Evolutionary conservation across 2,329 filamentous ascomycete species (phyloP).

Genomic region (Scedosporium minutisporum): DNA sequence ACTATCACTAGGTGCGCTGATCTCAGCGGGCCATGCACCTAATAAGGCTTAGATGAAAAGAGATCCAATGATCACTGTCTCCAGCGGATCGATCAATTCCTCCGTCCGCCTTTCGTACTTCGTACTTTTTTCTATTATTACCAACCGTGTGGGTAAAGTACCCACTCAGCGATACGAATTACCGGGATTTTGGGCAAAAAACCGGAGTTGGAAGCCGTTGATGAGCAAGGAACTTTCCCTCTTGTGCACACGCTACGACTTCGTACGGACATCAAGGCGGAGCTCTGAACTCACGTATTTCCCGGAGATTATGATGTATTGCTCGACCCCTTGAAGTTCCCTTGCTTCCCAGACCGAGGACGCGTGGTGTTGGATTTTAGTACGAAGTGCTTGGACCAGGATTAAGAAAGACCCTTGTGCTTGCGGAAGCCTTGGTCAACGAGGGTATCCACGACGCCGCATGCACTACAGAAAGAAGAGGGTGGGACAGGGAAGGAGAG

Average conservation of each 20-base stretch:
- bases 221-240: not conserved
- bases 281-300: too few species aligned
- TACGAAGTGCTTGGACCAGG: too few species aligned
- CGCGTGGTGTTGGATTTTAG: too few species aligned
- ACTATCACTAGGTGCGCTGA: not conserved
- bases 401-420: too few species aligned
- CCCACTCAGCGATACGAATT: too few species aligned
- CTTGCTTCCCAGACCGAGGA: too few species aligned
- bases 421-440: not conserved
- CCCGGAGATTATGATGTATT: too few species aligned
- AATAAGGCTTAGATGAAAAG: not conserved
- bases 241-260: too few species aligned
- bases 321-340: too few species aligned
- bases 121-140: not conserved
- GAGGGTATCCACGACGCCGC: not conserved
- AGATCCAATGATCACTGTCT: not conserved
- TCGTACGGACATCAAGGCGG: too few species aligned
- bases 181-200: too few species aligned
- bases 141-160: not conserved
- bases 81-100: not conserved
- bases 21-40: conserved; percentile 1
- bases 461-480: not conserved
- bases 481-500: not conserved
- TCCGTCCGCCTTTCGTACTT: too few species aligned
- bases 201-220: not conserved